These are phyloP conservation scores for Astragalus glycyphyllos DNA, from an alignment of 306 rosid species.

Conservation along the genomic window DNA sequence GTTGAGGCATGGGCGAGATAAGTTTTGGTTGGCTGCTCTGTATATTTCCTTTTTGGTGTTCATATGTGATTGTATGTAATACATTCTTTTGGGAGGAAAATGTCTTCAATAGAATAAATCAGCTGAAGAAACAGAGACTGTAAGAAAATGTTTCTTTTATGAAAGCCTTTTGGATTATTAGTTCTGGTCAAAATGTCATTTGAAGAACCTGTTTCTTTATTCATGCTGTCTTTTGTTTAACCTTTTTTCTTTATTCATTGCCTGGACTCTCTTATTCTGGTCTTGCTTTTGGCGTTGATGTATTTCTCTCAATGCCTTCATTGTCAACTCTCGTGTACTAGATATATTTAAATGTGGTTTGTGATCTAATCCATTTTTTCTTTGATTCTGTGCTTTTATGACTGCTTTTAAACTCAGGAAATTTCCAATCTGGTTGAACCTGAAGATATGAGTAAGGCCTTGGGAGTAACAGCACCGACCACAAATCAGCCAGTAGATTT, in stretches of 20 bases:
- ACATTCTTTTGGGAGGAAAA: neutral
- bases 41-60: constrained; percentile 7
- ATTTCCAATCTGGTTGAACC: constrained; percentile 37
- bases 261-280: too few species aligned
- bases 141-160: too few species aligned
- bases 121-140: too few species aligned
- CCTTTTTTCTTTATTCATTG: too few species aligned
- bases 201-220: too few species aligned
- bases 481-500: constrained; percentile 54
- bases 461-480: constrained; percentile 31
- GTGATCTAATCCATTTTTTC: constrained; percentile 9
- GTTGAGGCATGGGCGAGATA: constrained; percentile 17
- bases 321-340: neutral
- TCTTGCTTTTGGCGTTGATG: too few species aligned
- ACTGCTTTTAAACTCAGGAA: constrained; percentile 42
- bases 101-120: too few species aligned
- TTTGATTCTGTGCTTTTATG: constrained; percentile 19
- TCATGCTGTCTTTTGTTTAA: too few species aligned
- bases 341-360: constrained; percentile 4
- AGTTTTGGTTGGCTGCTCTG: constrained; percentile 4
- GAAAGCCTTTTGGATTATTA: too few species aligned
- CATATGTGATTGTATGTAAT: neutral
- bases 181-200: too few species aligned
- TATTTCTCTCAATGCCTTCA: neutral
- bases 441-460: constrained; percentile 42